These are phyloP conservation scores for Porodaedalea pini DNA, from an alignment of 1,284 basidiomycete species.

Conservation along the genomic window DNA sequence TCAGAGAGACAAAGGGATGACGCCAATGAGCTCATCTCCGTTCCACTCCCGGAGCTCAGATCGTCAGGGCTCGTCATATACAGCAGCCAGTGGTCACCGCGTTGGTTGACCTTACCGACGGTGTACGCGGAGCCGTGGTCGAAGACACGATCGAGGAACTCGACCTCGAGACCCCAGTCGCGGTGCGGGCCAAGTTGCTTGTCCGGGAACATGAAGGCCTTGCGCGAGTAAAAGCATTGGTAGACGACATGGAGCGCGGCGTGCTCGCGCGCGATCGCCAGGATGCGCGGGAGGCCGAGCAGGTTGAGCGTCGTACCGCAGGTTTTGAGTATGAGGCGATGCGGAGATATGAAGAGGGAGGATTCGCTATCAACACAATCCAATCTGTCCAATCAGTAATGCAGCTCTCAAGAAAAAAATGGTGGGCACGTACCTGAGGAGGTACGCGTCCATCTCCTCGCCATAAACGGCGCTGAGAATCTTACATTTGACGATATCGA, in stretches of 20 bases:
- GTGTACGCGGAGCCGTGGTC: conserved; percentile 89
- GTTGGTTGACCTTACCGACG: conserved; percentile 87
- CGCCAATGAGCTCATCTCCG: conserved; percentile 23
- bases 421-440: conserved; percentile 73
- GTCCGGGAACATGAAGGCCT: conserved; percentile 99
- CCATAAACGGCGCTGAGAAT: conserved; percentile 89
- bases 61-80: conserved; percentile 76
- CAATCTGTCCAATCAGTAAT: neutral
- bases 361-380: conserved; percentile 71
- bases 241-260: conserved; percentile 76
- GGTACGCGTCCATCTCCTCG: conserved; percentile 89
- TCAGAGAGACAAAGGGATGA: conserved; percentile 10
- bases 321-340: conserved; percentile 97
- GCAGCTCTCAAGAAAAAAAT: neutral
- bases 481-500: conserved; percentile 96
- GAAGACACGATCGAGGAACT: conserved; percentile 89
- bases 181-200: conserved; percentile 91
- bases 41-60: conserved; percentile 30
- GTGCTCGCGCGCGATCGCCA: conserved; percentile 81
- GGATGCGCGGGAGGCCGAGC: conserved; percentile 87
- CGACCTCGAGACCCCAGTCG: conserved; percentile 93
- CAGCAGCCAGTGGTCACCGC: conserved; percentile 95
- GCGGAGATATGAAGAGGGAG: conserved; percentile 93
- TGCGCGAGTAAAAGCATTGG: conserved; percentile 96
- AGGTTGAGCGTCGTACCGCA: conserved; percentile 99